These are phyloP conservation scores for Saposhnikovia divaricata DNA, from an alignment of 129 eudicot species.

Conservation along the genomic window DNA sequence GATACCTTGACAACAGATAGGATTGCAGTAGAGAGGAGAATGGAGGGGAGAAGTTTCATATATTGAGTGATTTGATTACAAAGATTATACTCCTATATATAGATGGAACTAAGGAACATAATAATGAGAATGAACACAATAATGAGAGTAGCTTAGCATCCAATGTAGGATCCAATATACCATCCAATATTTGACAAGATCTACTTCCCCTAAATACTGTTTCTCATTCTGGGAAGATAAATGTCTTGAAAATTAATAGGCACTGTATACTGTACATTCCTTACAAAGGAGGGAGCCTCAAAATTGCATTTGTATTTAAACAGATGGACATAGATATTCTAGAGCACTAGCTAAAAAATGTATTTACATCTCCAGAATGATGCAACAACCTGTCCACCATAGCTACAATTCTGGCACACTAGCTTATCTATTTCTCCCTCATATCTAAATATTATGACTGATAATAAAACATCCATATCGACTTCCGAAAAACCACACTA, in stretches of 20 bases:
- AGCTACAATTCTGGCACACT: neutral
- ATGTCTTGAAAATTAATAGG: neutral
- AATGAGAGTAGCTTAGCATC: no score
- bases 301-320: neutral
- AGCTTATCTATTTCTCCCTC: neutral
- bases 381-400: neutral
- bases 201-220: neutral
- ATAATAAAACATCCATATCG: no score
- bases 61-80: no score
- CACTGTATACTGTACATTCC: neutral
- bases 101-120: no score
- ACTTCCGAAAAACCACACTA: neutral
- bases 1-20: no score
- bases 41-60: no score
- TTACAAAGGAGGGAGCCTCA: neutral
- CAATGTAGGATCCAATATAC: no score
- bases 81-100: no score
- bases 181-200: no score
- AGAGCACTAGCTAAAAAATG: neutral
- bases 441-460: no score
- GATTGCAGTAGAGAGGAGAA: no score
- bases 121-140: no score
- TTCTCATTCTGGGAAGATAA: neutral
- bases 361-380: neutral
- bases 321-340: neutral